Evolutionary conservation across 768 basidiomycete species (phyloP).

Genomic region (Mycena capillaripes): DNA sequence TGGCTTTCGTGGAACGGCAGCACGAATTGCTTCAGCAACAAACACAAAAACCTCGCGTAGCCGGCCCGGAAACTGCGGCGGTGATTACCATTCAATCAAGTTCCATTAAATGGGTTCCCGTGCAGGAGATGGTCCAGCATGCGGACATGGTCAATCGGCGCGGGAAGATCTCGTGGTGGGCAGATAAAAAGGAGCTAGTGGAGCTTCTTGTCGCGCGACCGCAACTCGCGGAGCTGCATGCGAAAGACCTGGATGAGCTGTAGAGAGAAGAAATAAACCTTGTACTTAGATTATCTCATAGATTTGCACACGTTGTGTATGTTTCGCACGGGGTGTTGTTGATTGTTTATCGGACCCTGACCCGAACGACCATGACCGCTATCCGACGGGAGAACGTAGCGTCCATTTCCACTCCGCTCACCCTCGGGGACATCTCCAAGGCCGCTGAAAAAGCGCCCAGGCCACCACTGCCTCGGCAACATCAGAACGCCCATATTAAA

Average conservation of each 20-base stretch:
- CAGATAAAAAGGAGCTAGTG: slow-evolving; percentile 72
- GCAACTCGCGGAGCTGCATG: slow-evolving; percentile 61
- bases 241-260: slow-evolving; percentile 41
- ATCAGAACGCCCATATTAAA: slow-evolving; percentile 65
- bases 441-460: slow-evolving; percentile 28
- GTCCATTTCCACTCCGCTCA: slow-evolving; percentile 54
- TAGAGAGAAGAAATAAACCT: slow-evolving; percentile 13
- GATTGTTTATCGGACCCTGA: slow-evolving; percentile 40
- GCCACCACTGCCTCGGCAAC: slow-evolving; percentile 66
- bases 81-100: slow-evolving; percentile 94
- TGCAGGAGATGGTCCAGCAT: slow-evolving; percentile 85
- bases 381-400: slow-evolving; percentile 55
- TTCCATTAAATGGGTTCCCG: slow-evolving; percentile 84
- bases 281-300: slow-evolving; percentile 15
- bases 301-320: neutral
- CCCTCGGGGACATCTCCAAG: slow-evolving; percentile 58
- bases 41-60: slow-evolving; percentile 66
- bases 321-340: slow-evolving; percentile 46
- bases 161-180: slow-evolving; percentile 88
- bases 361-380: slow-evolving; percentile 49
- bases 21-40: slow-evolving; percentile 69
- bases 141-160: slow-evolving; percentile 94
- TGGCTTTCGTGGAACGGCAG: slow-evolving; percentile 93
- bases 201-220: slow-evolving; percentile 81
- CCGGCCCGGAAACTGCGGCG: slow-evolving; percentile 78